phyloP scores from a whole-genome alignment of 192 early-diverging fungal species.

The Entophlyctis luteolus region DNA sequence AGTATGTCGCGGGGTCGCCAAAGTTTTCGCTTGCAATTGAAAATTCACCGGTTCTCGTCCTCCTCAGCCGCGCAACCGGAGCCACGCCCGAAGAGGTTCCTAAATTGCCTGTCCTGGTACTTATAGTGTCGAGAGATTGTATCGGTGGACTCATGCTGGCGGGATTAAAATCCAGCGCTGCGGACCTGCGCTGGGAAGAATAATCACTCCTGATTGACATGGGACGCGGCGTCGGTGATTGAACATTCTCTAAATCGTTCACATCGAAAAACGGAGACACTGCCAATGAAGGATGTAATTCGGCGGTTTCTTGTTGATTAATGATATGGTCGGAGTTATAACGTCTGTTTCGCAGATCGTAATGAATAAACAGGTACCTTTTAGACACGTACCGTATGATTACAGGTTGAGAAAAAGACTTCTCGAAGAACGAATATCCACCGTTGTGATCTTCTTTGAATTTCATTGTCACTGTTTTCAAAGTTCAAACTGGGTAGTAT shows the following conservation, averaged over 20 bases:
- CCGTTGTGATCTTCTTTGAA: background rate
- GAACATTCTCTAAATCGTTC: background rate
- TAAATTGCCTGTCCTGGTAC: background rate
- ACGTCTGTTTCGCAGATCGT: background rate
- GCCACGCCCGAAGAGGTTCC: background rate
- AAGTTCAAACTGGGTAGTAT: background rate
- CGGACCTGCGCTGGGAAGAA: background rate
- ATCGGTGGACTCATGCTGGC: background rate
- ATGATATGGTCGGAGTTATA: conserved; percentile 4
- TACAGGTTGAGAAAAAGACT: background rate
- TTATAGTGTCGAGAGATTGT: background rate
- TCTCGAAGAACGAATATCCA: background rate
- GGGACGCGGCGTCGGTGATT: background rate
- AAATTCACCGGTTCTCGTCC: background rate
- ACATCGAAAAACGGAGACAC: no score
- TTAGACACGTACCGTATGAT: background rate
- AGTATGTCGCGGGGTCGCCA: background rate
- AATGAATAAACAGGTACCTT: no score
- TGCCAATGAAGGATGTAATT: background rate
- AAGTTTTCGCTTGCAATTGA: background rate
- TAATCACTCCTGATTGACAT: background rate
- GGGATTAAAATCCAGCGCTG: background rate
- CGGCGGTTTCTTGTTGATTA: background rate
- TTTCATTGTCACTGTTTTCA: background rate
- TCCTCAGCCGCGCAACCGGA: background rate